A percentile compares a stretch with the other conserved stretches of the same genome.
These are phyloP conservation scores for Globisporangium okanoganense DNA, from an alignment of 352 stramenopile genomes.

Conservation along the genomic window DNA sequence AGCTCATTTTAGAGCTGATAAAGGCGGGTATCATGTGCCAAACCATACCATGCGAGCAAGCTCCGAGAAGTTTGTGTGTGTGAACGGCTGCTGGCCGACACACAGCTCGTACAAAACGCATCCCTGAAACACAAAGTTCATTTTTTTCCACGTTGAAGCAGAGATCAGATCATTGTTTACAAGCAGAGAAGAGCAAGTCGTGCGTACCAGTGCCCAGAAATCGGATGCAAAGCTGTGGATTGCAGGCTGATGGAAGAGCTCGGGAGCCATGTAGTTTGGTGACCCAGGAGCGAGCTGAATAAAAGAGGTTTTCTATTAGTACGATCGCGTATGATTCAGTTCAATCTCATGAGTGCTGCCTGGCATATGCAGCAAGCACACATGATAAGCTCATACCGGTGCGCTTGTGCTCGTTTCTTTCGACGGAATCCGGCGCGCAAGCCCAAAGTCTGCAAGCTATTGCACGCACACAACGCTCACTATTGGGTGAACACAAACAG, in stretches of 20 bases:
- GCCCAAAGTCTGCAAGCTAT: slow-evolving; percentile 88
- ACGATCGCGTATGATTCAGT: neutral
- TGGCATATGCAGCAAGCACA: neutral
- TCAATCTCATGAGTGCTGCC: neutral
- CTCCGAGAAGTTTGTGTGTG: slow-evolving; percentile 66
- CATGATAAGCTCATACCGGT: slow-evolving; percentile 24
- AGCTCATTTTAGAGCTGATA: slow-evolving; percentile 1
- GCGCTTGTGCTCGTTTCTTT: slow-evolving; percentile 24
- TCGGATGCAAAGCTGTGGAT: slow-evolving; percentile 89
- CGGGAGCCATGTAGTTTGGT: slow-evolving; percentile 91
- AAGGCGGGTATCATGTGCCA: neutral
- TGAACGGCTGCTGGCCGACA: slow-evolving; percentile 65
- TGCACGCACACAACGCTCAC: neutral
- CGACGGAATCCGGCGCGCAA: slow-evolving; percentile 79
- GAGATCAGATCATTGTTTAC: neutral
- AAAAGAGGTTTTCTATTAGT: neutral
- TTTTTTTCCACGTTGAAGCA: neutral
- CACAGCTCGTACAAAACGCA: slow-evolving; percentile 79
- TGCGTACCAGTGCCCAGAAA: slow-evolving; percentile 76
- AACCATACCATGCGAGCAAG: slow-evolving; percentile 56
- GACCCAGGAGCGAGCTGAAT: slow-evolving; percentile 60
- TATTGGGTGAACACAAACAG: no score
- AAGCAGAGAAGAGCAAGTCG: neutral
- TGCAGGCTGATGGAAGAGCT: slow-evolving; percentile 83
- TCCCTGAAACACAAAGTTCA: slow-evolving; percentile 30